phyloP scores from a whole-genome alignment of 2,329 filamentous ascomycete species.

The Arthrobotrys pseudoclavata region DNA sequence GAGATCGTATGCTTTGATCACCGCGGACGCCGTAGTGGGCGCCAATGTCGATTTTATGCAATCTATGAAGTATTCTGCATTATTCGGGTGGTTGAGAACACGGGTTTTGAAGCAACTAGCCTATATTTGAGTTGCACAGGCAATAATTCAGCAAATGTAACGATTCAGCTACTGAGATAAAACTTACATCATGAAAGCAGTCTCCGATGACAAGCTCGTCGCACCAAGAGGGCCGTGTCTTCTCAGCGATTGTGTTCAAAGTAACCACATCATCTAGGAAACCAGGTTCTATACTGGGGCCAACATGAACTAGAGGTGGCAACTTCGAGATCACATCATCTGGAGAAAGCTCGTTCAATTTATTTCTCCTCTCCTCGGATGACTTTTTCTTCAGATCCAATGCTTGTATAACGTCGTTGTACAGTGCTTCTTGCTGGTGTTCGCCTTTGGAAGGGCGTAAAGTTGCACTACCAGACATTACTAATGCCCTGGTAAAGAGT shows the following conservation, averaged over 20 bases:
- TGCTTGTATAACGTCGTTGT: conserved; percentile 27
- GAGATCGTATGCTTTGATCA: conserved; percentile 35
- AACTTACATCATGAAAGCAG: conserved; percentile 53
- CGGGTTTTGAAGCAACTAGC: conserved; percentile 52
- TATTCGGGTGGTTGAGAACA: conserved; percentile 34
- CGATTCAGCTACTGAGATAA: background rate
- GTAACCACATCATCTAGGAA: conserved; percentile 41
- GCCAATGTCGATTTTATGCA: conserved; percentile 24
- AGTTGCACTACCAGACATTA: conserved; percentile 54
- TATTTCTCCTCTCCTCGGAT: background rate
- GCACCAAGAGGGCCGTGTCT: conserved; percentile 39
- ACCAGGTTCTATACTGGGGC: conserved; percentile 34
- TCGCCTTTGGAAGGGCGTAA: conserved; percentile 42
- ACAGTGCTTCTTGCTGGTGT: conserved; percentile 40
- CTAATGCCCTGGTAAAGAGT: conserved; percentile 38
- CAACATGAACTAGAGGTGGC: conserved; percentile 45
- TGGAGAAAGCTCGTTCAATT: background rate
- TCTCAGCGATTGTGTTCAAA: conserved; percentile 27
- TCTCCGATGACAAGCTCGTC: conserved; percentile 41
- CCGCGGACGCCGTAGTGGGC: background rate
- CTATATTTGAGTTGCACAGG: conserved; percentile 3
- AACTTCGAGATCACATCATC: conserved; percentile 35
- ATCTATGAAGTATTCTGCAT: conserved; percentile 34
- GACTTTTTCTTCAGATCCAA: conserved; percentile 10
- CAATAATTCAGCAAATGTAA: background rate